Evolutionary conservation across 306 rosid genomes (phyloP).

Genomic region (Inga laurina): DNA sequence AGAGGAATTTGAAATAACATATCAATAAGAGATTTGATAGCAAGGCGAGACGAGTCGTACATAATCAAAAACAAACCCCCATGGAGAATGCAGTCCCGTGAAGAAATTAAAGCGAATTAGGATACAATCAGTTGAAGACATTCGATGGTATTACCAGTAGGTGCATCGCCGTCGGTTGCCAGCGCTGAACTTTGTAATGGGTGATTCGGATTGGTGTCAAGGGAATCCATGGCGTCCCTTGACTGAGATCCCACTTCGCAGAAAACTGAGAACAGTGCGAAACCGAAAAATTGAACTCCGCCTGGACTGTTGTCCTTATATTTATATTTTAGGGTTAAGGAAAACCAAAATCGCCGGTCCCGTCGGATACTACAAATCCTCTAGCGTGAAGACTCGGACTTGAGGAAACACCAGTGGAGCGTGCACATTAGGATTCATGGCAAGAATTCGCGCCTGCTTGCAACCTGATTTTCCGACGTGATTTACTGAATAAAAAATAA

Average conservation of each 20-base stretch:
- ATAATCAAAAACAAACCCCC: not conserved
- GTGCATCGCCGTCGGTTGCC: constrained; percentile 1
- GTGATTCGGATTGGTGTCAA: not conserved
- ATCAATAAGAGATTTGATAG: not conserved
- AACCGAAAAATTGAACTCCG: not conserved
- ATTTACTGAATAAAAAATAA: too few species aligned
- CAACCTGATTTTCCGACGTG: too few species aligned
- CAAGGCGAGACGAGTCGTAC: not conserved
- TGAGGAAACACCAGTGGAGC: not conserved
- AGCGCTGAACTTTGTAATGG: not conserved
- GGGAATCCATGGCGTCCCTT: not conserved
- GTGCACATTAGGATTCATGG: not conserved
- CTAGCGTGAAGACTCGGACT: not conserved
- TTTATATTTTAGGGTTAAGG: not conserved
- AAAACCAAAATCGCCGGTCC: not conserved
- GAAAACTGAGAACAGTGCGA: not conserved
- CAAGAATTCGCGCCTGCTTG: not conserved
- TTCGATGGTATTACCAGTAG: not conserved
- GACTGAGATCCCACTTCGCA: not conserved
- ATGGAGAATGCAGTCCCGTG: not conserved
- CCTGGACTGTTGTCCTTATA: not conserved
- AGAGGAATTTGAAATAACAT: not conserved
- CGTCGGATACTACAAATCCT: not conserved
- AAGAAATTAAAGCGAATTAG: not conserved
- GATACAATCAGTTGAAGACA: constrained; percentile 2